Evolutionary conservation across 2,329 filamentous ascomycete genomes (phyloP).

Genomic region (Dothideomycetidae sp.): DNA sequence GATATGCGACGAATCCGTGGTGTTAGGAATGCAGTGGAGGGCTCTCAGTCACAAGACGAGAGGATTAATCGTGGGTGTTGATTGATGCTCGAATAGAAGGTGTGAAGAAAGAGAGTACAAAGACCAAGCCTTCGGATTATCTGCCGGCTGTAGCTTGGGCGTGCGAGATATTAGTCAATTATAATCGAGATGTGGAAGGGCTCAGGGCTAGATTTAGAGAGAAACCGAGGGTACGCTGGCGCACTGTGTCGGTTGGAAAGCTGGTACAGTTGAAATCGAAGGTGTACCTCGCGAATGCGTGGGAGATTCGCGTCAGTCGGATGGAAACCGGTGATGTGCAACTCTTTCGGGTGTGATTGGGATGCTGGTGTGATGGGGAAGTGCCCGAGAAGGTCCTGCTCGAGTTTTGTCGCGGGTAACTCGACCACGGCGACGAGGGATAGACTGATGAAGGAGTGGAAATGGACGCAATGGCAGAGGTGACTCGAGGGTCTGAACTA

Average conservation of each 20-base stretch:
- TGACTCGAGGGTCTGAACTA: not conserved
- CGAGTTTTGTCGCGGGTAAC: not conserved
- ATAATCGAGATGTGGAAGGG: not conserved
- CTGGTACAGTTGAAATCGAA: too few relatives aligned
- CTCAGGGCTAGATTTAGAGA: not conserved
- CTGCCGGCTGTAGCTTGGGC: too few relatives aligned
- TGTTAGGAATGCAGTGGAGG: not conserved
- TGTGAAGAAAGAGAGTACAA: too few relatives aligned
- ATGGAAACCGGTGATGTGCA: not conserved
- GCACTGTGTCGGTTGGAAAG: not conserved
- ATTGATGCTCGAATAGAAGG: too few relatives aligned
- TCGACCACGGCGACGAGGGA: not conserved
- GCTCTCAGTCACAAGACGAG: not conserved
- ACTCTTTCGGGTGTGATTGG: not conserved
- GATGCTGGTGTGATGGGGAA: not conserved
- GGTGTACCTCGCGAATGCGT: too few relatives aligned
- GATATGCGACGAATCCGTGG: not conserved
- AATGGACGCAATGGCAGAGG: too few relatives aligned
- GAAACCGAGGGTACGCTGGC: not conserved
- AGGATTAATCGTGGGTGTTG: too few relatives aligned
- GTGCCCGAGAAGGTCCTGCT: not conserved
- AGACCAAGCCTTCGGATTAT: too few relatives aligned
- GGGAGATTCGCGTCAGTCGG: too few relatives aligned
- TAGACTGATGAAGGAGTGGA: not conserved
- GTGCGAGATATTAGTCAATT: not conserved